Base-by-base conservation (phyloP, 2,329 filamentous ascomycete species). In the Whalleya microplaca region DNA sequence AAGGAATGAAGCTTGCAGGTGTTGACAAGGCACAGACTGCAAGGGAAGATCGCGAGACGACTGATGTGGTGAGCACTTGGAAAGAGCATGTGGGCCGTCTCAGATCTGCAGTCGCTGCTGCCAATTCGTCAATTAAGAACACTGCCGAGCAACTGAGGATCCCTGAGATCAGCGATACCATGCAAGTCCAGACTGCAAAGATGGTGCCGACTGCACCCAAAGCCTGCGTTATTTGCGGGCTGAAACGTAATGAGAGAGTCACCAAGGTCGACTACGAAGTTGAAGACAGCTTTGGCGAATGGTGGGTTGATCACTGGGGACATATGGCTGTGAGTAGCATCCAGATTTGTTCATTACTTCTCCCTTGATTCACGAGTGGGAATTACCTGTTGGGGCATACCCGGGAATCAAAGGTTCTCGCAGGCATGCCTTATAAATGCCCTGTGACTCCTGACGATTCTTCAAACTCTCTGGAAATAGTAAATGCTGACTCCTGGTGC, bases 251-350 rank as follows among this genome's bases (percentile, higher is more conserved):
- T 41, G 94, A 98, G 75, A 83, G 94, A 48, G 80, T 97, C 10
- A 73, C 77, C 19, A 91, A 87, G 68, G 83, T 95, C 32, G 92
- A 96, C 68, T 78, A 87, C 50, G 81, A 87, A 21, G 85, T 96
- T 8, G 87, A 94, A 66, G 94, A 98, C 72, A 92, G 90, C 71
- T 97, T 97, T 78, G 92, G 92, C 12, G 94, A 98, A 76, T 98
- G 92, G 91, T 98, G 94, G 94, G 80, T 89, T 42, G 92, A 97
- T 45, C 88, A 94, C 72, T 93, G 92, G 89, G 91, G 89, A 0
- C 90, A 93, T 73, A 78, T 84, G 59, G 84, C 85, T 19, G 23
- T 27, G 9, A 27, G 23, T 27, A 27, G 23, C 23, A 27, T 27
- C 23, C 9, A 27, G 4, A 9, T 4, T 4, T 27, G 23, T 27